Evolutionary conservation across 2,329 filamentous ascomycete species (phyloP), one percentile per base, ranked within the genome.

Genomic region (Teratosphaeriaceae sp.): DNA sequence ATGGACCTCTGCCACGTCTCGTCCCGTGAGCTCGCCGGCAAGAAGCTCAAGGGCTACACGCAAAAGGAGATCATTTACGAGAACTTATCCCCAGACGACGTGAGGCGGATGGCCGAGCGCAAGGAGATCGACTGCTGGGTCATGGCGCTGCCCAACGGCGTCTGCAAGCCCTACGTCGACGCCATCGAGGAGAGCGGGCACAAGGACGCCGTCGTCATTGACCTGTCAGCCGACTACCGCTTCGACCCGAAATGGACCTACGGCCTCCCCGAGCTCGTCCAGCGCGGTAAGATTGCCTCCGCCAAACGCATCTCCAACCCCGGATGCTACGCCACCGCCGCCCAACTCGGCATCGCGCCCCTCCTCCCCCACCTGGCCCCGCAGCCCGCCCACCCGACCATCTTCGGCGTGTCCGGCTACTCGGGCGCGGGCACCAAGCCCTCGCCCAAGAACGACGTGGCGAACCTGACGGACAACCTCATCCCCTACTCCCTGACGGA

Each of bases 361-460:
- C 71, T 96, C 7, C 73, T 94, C 1, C 79, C 81, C 38, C 78
- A 87, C 65, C 74, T 97, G 9, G 84, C 80, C 23, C 51, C 61
- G 3, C 52, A 54, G 9, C 62, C 62, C 13, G 88, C 84, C 18
- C 75, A 84, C 58, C 88, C 90, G 6, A 85, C 82, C 16, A 74
- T 92, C 39, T 96, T 97, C 58, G 90, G 90, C 64, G 84, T 96
- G 5, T 92, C 85, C 2, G 90, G 90, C 19, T 97, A 96, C 70
- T 94, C 87, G 0, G 92, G 92, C 29, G 92, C 92, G 8, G 92
- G 92, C 54, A 95, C 89, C 36, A 96, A 95, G 74, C 88, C 88
- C 1, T 87, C 81, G 51, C 84, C 88, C 16, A 97, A 95, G 78
- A 98, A 97, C 71, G 85, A 97, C 61, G 79, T 94, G 33, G 73